phyloP scores from a whole-genome alignment of 2,329 filamentous ascomycete genomes.

The Neonectria coccinea region DNA sequence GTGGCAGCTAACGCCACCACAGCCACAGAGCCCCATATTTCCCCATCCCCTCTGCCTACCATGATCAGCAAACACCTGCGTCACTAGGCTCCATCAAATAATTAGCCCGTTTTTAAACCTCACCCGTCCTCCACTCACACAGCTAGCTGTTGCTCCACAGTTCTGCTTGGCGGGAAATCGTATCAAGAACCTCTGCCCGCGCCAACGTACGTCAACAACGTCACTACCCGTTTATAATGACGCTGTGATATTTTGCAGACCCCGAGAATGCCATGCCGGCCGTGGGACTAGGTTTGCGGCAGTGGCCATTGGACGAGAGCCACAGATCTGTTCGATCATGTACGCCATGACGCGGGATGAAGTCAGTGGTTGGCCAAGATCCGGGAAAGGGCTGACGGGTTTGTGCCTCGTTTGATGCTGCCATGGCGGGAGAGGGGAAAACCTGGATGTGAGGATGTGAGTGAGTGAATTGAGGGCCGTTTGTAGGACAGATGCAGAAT shows the following conservation, averaged over 20 bases:
- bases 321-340: slow-evolving; percentile 27
- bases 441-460: not conserved
- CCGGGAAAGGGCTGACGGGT: slow-evolving; percentile 1
- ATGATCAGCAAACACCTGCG: slow-evolving; percentile 24
- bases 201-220: slow-evolving; percentile 38
- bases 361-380: slow-evolving; percentile 30
- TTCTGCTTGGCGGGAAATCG: slow-evolving; percentile 35
- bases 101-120: not conserved
- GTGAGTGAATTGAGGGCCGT: slow-evolving; percentile 29
- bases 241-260: slow-evolving; percentile 34
- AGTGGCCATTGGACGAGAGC: slow-evolving; percentile 17
- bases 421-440: not conserved
- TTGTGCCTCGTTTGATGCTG: slow-evolving; percentile 7
- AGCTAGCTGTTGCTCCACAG: slow-evolving; percentile 33
- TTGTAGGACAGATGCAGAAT: not conserved
- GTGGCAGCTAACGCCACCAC: slow-evolving; percentile 44
- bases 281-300: slow-evolving; percentile 29
- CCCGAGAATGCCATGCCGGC: slow-evolving; percentile 24
- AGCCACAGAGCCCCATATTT: slow-evolving; percentile 35
- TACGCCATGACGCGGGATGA: slow-evolving; percentile 45
- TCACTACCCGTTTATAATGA: slow-evolving; percentile 41
- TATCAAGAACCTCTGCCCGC: slow-evolving; percentile 13
- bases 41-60: slow-evolving; percentile 27
- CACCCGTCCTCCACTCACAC: not conserved
- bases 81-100: slow-evolving; percentile 26